phyloP scores from a whole-genome alignment of 306 rosid species.

The Acmispon strigosus region DNA sequence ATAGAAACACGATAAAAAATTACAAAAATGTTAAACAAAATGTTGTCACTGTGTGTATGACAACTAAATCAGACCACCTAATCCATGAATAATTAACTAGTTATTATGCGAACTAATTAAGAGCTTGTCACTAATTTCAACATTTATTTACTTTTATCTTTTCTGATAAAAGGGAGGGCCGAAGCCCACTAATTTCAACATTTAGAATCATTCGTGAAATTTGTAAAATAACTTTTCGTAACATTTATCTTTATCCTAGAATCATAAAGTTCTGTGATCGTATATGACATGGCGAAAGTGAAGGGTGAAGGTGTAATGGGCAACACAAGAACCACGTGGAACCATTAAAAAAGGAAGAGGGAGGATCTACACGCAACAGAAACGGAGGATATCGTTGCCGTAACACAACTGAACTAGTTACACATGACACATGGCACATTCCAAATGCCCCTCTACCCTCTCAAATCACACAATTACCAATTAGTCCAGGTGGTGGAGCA shows the following conservation, averaged over 20 bases:
- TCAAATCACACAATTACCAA: background rate
- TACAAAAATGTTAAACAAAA: no score
- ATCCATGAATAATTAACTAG: background rate
- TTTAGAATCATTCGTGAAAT: no score
- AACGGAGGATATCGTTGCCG: slow-evolving; percentile 12
- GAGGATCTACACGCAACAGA: background rate
- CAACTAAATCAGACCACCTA: background rate
- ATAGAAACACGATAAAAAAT: no score
- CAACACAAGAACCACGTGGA: slow-evolving; percentile 27
- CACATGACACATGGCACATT: background rate
- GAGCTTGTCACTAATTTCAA: no score
- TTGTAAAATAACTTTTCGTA: no score
- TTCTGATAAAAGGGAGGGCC: no score
- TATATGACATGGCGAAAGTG: background rate
- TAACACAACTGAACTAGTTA: slow-evolving; percentile 4
- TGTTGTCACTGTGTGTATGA: background rate
- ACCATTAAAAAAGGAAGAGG: background rate
- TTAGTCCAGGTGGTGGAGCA: background rate
- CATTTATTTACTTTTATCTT: no score
- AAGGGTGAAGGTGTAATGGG: background rate
- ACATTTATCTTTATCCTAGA: no score
- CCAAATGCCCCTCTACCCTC: background rate
- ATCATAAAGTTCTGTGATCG: no score
- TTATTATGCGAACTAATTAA: no score
- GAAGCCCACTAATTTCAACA: no score